These are phyloP conservation scores for Triadica sebifera DNA, from an alignment of 345 rosid genomes.

Conservation along the genomic window DNA sequence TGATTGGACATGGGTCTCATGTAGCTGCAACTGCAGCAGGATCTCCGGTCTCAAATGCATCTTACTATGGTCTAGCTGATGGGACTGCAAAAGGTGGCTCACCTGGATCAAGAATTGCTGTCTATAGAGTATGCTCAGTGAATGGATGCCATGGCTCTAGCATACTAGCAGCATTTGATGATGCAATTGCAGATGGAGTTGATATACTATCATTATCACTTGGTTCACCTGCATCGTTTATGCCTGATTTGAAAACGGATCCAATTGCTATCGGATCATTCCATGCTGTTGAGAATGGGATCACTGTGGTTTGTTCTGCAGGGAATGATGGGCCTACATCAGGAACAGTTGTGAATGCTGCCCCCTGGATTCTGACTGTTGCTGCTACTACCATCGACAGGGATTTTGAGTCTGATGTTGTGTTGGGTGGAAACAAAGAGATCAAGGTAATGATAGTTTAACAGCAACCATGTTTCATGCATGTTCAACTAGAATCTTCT, in stretches of 20 bases:
- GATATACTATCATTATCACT: constrained; percentile 69
- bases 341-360: constrained; percentile 53
- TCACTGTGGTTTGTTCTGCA: constrained; percentile 71
- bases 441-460: constrained; percentile 43
- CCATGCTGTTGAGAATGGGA: constrained; percentile 70
- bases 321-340: constrained; percentile 68
- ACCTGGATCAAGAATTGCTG: constrained; percentile 61
- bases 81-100: constrained; percentile 83
- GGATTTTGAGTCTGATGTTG: constrained; percentile 64
- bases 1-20: constrained; percentile 76
- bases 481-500: background rate
- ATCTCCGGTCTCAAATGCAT: constrained; percentile 47
- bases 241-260: constrained; percentile 38
- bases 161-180: constrained; percentile 72
- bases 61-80: constrained; percentile 70
- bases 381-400: constrained; percentile 84
- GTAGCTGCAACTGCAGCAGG: constrained; percentile 74
- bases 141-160: constrained; percentile 61
- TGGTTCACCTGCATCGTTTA: constrained; percentile 42
- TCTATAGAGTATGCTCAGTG: constrained; percentile 53
- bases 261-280: constrained; percentile 80
- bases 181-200: constrained; percentile 73
- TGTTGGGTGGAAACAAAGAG: constrained; percentile 58
- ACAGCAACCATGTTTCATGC: background rate
- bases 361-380: constrained; percentile 87